phyloP scores from a whole-genome alignment of 441 rosid genomes.

The Populus hybrid region DNA sequence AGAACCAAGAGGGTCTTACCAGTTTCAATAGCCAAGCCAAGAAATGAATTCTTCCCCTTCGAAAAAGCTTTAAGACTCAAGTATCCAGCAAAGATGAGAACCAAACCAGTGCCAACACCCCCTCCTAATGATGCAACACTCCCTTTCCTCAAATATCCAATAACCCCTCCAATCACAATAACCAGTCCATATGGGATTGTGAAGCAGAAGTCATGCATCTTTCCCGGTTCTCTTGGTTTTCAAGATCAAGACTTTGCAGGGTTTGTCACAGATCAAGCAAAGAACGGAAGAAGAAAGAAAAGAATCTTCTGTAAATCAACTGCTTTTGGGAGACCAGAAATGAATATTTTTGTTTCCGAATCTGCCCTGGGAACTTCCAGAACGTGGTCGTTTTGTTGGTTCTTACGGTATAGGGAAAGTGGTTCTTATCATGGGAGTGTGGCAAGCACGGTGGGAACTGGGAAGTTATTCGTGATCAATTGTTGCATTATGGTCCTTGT shows the following conservation, averaged over 20 bases:
- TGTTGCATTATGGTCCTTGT: no score
- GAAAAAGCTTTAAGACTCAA: conserved; percentile 81
- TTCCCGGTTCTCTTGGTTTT: neutral
- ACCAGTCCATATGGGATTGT: conserved; percentile 92
- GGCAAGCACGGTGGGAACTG: neutral
- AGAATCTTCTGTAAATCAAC: conserved; percentile 14
- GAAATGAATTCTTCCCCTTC: conserved; percentile 55
- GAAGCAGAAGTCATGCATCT: conserved; percentile 97
- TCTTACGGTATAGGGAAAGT: neutral
- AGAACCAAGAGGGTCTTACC: conserved; percentile 31
- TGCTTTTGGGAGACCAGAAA: neutral
- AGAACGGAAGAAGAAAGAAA: neutral
- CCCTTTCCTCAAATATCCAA: conserved; percentile 76
- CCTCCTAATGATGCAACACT: conserved; percentile 84
- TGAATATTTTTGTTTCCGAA: neutral
- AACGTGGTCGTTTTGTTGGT: neutral
- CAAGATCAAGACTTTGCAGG: neutral
- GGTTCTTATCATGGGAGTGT: neutral
- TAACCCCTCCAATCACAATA: conserved; percentile 70
- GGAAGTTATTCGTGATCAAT: no score
- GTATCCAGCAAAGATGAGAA: conserved; percentile 75
- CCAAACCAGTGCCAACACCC: conserved; percentile 67
- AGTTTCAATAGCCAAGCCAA: conserved; percentile 65
- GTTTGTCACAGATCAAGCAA: conserved; percentile 18
- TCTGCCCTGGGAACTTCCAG: neutral